Base-by-base conservation (phyloP, 192 early-diverging fungal species). In the Haplosporangium gracile region DNA sequence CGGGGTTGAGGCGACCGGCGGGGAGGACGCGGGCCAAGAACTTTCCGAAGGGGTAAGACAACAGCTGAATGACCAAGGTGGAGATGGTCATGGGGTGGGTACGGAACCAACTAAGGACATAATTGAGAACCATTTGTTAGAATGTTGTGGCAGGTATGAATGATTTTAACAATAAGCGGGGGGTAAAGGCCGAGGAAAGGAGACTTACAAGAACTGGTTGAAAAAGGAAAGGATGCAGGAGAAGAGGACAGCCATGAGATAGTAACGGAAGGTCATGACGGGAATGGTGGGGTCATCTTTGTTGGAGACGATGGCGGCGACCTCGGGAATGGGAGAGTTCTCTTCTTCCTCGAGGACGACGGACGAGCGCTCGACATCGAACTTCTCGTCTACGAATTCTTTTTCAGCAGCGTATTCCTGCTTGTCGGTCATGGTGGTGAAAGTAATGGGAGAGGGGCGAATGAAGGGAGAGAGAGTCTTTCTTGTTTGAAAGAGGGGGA, bases 1-100 rank as follows among this genome's bases (percentile, higher is more conserved):
- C 83, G 49, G 75, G 77, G 72, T 81, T 81, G 20, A 87, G 77
- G 16, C 68, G 72, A 53, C 79, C 73, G n/a, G 24, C 91, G 94
- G 16, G 96, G 94, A 18, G 95, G 93, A 83, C 71, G 1, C 32
- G 53, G 26, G 83, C 88, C 88, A 89, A 71, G 74, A 77, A 74
- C 26, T 49, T 71, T 32, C 89, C 89, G 26, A 87, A 39, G 24
- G 79, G 72, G 57, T 72, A 88, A 5, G 87, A 82, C 34, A 83
- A 63, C 26, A 90, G 45, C 74, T 83, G 74, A 38, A 88, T 85
- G 51, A 90, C 80, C 69, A 90, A 79, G 1, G 78, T 70, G 1
- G 79, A 82, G 70, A 80, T 81, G 20, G 49, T 71, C 55, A 71
- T 77, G 38, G 76, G 71, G 7, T 86, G 77, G 22, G 82, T 70